Conservation (phyloP, 345 rosid species). For the Conringia planisiliqua region DNA sequence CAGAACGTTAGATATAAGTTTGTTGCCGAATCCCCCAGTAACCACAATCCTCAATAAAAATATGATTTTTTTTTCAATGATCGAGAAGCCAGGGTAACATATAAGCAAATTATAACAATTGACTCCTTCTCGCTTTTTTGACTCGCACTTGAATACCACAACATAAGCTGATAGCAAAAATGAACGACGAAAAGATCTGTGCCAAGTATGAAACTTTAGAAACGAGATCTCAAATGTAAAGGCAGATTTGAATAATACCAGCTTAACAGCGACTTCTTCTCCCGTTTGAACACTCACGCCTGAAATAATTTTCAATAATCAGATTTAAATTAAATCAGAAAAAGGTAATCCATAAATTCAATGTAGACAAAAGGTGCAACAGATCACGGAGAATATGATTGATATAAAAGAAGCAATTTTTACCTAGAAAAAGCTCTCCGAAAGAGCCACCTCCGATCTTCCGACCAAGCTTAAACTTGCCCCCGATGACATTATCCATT, state of each 20-base stretch:
- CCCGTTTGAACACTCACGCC: constrained; percentile 37
- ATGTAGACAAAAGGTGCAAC: background rate
- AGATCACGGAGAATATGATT: background rate
- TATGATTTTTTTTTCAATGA: background rate
- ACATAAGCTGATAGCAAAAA: background rate
- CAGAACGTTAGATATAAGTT: constrained; percentile 1
- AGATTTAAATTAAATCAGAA: background rate
- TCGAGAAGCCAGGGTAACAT: background rate
- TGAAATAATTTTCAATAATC: background rate
- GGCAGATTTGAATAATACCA: constrained; percentile 17
- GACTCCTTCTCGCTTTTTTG: background rate
- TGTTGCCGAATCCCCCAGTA: background rate
- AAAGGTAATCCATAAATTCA: background rate
- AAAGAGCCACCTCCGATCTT: constrained; percentile 39
- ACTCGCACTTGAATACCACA: background rate
- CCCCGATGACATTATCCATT: constrained; percentile 38
- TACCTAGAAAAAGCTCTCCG: constrained; percentile 36
- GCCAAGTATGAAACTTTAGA: background rate
- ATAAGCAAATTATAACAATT: background rate
- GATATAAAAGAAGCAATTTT: background rate
- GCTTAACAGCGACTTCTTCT: constrained; percentile 39
- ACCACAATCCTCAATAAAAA: background rate
- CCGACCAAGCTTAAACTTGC: constrained; percentile 36
- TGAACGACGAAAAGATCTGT: background rate
- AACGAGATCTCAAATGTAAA: background rate